Conservation (phyloP, 768 basidiomycete species). For the Peribolospora kevripleyi region DNA sequence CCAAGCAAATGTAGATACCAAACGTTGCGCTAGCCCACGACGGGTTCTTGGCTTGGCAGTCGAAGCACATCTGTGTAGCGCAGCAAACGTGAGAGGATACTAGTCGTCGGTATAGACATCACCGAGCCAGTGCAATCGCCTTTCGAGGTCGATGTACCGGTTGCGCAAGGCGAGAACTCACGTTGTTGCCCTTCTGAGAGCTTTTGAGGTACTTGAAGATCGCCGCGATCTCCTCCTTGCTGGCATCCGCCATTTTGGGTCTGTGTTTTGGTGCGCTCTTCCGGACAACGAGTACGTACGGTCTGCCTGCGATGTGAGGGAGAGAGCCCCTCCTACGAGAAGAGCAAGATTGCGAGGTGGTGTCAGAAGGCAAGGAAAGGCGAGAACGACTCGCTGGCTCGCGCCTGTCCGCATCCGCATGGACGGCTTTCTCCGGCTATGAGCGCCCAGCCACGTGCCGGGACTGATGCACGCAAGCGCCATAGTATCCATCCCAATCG, state of each 20-base stretch:
- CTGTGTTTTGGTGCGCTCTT: too few species aligned
- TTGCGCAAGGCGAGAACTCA: not conserved
- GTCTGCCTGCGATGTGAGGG: too few species aligned
- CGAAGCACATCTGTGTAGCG: conserved; percentile 47
- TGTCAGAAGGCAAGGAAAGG: too few species aligned
- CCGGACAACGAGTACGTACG: too few species aligned
- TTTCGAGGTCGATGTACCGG: not conserved
- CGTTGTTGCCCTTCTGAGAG: conserved; percentile 1
- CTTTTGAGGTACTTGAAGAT: conserved; percentile 2
- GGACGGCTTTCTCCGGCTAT: too few species aligned
- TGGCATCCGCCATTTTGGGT: not conserved
- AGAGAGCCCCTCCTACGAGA: too few species aligned
- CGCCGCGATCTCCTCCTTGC: conserved; percentile 6
- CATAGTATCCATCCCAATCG: too few species aligned
- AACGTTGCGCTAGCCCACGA: conserved; percentile 95
- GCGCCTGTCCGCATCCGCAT: too few species aligned
- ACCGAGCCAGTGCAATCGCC: not conserved
- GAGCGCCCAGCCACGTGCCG: too few species aligned
- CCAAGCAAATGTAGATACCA: conserved; percentile 89
- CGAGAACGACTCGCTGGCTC: too few species aligned
- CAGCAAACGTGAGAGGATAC: not conserved
- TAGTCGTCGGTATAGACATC: not conserved
- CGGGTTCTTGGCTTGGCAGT: conserved; percentile 80
- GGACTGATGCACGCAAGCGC: too few species aligned
- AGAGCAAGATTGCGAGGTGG: too few species aligned